phyloP scores from a whole-genome alignment of 805 yeast genomes.

The Candida vartiovaarae region DNA sequence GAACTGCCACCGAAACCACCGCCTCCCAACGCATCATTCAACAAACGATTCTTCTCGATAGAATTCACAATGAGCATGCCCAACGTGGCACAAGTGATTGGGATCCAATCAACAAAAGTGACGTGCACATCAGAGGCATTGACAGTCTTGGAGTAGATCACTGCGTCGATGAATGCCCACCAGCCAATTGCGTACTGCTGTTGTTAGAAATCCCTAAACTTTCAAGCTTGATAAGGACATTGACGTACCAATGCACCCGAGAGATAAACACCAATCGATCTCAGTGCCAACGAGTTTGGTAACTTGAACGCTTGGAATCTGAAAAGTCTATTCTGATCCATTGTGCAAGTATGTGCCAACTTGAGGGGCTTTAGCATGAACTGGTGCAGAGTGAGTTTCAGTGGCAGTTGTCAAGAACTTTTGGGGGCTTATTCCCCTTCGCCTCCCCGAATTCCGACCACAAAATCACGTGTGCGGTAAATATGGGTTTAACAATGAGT shows the following conservation, averaged over 20 bases:
- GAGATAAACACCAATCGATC: conserved; percentile 71
- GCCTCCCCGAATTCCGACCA: no score
- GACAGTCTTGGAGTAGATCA: conserved; percentile 74
- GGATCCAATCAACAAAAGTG: conserved; percentile 93
- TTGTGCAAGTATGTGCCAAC: conserved; percentile 3
- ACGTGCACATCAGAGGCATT: conserved; percentile 86
- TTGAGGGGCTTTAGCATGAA: conserved; percentile 8
- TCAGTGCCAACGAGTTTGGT: conserved; percentile 63
- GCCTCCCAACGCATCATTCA: conserved; percentile 27
- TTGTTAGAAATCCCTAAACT: conserved; percentile 11
- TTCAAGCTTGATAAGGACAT: neutral
- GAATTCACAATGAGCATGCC: conserved; percentile 76
- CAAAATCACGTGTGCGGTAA: no score
- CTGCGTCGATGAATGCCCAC: conserved; percentile 86
- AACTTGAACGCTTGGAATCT: conserved; percentile 57
- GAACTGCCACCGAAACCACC: conserved; percentile 32
- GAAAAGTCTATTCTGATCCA: conserved; percentile 47
- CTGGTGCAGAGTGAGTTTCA: no score
- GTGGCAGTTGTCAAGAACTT: no score
- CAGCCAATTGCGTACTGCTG: conserved; percentile 67
- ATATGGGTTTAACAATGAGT: no score
- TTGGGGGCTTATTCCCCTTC: no score
- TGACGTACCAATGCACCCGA: conserved; percentile 47
- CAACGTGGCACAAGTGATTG: conserved; percentile 76
- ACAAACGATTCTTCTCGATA: conserved; percentile 34